Evolutionary conservation across 805 yeast species (phyloP), one percentile per base, ranked within the genome.

Genomic region (Barnettozyma siamensis): DNA sequence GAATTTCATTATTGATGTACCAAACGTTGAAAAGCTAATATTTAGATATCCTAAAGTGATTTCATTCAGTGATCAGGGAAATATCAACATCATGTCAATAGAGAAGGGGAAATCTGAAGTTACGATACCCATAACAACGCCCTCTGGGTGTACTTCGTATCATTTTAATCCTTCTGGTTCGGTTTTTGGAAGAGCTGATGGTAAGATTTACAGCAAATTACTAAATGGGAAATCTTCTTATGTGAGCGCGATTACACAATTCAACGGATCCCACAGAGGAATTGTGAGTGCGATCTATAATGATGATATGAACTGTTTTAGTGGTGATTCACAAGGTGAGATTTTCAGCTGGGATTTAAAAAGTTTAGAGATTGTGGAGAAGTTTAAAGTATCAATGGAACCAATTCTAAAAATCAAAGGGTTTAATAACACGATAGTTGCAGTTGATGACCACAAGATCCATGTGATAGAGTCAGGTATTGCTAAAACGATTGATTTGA

Each of bases 281-380:
- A 41, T 38, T 37, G 47, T 55, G 4, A 50, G 50, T 4, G 35
- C 50, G 2, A 31, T 55, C 2, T 34, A 45, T 34, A 45, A 35
- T 31, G 50, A 45, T 35, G 53, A 48, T 17, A 23, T 33, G n/a
- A 18, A 41, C 13, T 42, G 48, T 30, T 55, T 48, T 32, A 46
- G 51, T 42, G 60, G 52, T n/a, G 58, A 53, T 32, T 42, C 32
- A 12, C 32, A 17, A 4, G 59, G 60, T 1, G 28, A 27, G 7
- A 38, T 54, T 3, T 34, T 31, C n/a, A 31, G 47, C 4, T 45
- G 53, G 39, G 54, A 54, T 17, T 7, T 47, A 15, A 56, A 50
- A 39, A 34, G 37, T 12, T 33, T 43, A 2, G 31, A 9, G 0
- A 33, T 48, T 18, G 11, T 40, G 9, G 31, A 43, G 17, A 45